These are phyloP conservation scores for Neurospora sp. DNA, from an alignment of 2,329 filamentous ascomycete species.

Conservation along the genomic window DNA sequence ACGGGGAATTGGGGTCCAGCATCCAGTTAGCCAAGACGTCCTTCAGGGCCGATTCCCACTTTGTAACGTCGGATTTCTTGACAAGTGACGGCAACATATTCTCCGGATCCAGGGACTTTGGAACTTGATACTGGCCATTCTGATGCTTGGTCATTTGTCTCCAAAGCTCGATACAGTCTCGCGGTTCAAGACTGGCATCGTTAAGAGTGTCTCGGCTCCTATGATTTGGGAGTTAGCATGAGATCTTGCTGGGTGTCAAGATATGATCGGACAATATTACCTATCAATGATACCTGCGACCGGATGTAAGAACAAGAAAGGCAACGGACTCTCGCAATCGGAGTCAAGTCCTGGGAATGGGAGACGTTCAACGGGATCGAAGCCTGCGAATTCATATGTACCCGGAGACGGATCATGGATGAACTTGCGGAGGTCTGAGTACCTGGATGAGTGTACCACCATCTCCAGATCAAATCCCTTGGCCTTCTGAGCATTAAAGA, in stretches of 20 bases:
- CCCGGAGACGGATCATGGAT: constrained; percentile 44
- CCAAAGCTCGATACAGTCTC: constrained; percentile 61
- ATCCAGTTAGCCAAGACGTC: constrained; percentile 50
- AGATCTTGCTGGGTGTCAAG: background rate
- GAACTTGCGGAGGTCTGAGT: constrained; percentile 72
- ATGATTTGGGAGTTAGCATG: background rate
- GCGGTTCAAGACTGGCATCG: constrained; percentile 59
- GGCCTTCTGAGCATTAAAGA: constrained; percentile 51
- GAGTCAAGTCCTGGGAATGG: constrained; percentile 36
- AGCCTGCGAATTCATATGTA: constrained; percentile 39
- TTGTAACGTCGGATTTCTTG: constrained; percentile 54
- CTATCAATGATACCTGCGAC: constrained; percentile 52
- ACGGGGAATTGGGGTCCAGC: constrained; percentile 34
- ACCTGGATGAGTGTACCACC: constrained; percentile 58
- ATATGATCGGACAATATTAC: constrained; percentile 15
- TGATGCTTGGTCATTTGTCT: constrained; percentile 50
- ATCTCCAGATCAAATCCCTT: constrained; percentile 57
- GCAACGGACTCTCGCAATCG: constrained; percentile 30
- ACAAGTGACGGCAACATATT: constrained; percentile 42
- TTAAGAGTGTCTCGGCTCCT: constrained; percentile 52
- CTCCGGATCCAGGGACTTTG: constrained; percentile 37
- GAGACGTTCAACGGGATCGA: constrained; percentile 33
- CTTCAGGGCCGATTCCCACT: constrained; percentile 57
- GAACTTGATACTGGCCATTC: constrained; percentile 39
- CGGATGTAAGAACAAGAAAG: constrained; percentile 56